Evolutionary conservation across 2,329 filamentous ascomycete species (phyloP).

Genomic region (Pseudocercospora pini-densiflorae): DNA sequence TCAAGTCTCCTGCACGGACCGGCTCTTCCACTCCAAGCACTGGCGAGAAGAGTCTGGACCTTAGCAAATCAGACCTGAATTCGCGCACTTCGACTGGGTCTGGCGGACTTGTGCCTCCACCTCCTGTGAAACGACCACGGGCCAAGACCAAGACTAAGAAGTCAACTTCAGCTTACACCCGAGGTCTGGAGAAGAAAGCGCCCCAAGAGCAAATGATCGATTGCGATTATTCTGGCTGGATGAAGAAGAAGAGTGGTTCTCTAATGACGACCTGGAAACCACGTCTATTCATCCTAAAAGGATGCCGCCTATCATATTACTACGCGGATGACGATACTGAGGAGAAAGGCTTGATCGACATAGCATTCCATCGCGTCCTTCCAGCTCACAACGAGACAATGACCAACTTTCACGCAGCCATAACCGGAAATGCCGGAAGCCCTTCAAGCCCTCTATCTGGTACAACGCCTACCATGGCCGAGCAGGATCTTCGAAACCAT

Average conservation of each 20-base stretch:
- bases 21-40: slow-evolving; percentile 72
- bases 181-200: slow-evolving; percentile 78
- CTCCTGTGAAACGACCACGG: slow-evolving; percentile 31
- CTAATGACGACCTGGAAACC: slow-evolving; percentile 98
- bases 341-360: slow-evolving; percentile 96
- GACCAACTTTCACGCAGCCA: slow-evolving; percentile 85
- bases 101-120: slow-evolving; percentile 42
- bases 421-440: slow-evolving; percentile 77
- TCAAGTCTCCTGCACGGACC: slow-evolving; percentile 72
- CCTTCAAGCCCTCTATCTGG: slow-evolving; percentile 60
- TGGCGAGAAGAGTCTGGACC: slow-evolving; percentile 49
- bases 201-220: slow-evolving; percentile 82
- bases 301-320: slow-evolving; percentile 90
- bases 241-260: slow-evolving; percentile 98
- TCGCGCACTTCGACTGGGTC: slow-evolving; percentile 51
- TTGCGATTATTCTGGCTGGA: slow-evolving; percentile 97
- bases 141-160: slow-evolving; percentile 69
- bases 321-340: slow-evolving; percentile 91
- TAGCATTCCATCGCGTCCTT: slow-evolving; percentile 95
- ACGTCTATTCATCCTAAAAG: slow-evolving; percentile 91
- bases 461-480: slow-evolving; percentile 44
- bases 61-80: slow-evolving; percentile 40
- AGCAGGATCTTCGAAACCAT: slow-evolving; percentile 43
- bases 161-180: slow-evolving; percentile 90
- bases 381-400: slow-evolving; percentile 90